Conservation (phyloP, 2,329 filamentous ascomycete genomes). For the Pseudogymnoascus sp. region DNA sequence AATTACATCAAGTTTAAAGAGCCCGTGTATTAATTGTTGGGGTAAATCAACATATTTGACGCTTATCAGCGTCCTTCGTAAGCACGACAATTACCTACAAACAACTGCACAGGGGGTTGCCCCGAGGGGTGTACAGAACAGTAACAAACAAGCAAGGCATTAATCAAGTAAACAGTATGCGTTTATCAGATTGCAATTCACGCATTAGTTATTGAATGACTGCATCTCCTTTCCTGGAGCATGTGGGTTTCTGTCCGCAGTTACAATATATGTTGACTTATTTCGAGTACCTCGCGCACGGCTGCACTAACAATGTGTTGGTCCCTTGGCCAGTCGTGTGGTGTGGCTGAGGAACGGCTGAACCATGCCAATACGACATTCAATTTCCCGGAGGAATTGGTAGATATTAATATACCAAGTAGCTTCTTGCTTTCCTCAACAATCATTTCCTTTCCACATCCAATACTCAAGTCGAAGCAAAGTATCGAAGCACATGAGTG, state of each 20-base stretch:
- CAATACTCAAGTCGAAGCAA: neutral
- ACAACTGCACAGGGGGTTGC: neutral
- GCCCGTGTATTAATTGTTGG: too few relatives aligned
- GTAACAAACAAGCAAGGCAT: neutral
- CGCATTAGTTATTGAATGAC: neutral
- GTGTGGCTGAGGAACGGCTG: slow-evolving; percentile 6
- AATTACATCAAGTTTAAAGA: neutral
- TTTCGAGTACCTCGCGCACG: slow-evolving; percentile 4
- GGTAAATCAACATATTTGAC: neutral
- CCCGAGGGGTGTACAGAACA: neutral
- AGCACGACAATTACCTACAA: neutral
- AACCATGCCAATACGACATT: slow-evolving; percentile 5
- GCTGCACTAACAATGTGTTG: slow-evolving; percentile 1
- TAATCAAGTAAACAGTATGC: neutral
- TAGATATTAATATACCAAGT: neutral
- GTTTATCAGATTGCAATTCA: neutral
- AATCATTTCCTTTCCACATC: neutral
- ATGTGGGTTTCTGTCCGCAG: neutral
- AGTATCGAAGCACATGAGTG: neutral
- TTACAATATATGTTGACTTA: neutral
- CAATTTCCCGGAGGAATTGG: slow-evolving; percentile 3
- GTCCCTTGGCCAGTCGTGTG: slow-evolving; percentile 1
- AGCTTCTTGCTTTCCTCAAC: slow-evolving; percentile 2
- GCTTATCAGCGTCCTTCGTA: neutral
- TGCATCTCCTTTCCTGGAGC: neutral